Conservation (phyloP, 2,329 filamentous ascomycete genomes). For the Venturia effusa region DNA sequence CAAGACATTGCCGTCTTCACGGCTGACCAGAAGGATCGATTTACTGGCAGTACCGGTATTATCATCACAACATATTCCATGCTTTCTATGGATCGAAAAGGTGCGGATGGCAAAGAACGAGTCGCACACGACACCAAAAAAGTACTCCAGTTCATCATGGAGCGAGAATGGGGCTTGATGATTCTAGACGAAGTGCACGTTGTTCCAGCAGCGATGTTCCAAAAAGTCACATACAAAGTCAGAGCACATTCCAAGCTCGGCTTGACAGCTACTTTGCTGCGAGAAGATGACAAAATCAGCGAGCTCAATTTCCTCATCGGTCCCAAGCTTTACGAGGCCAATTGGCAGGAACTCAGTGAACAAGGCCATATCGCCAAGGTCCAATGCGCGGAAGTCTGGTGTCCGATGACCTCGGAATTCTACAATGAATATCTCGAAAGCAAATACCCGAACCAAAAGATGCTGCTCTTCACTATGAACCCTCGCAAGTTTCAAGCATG, state of each 20-base stretch:
- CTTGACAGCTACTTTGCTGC: slow-evolving; percentile 81
- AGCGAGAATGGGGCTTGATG: slow-evolving; percentile 93
- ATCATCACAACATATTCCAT: slow-evolving; percentile 98
- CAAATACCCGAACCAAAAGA: slow-evolving; percentile 51
- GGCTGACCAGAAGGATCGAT: slow-evolving; percentile 77
- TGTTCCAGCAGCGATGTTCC: slow-evolving; percentile 91
- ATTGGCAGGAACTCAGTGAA: slow-evolving; percentile 97
- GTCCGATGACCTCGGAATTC: slow-evolving; percentile 97
- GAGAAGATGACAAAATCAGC: slow-evolving; percentile 97
- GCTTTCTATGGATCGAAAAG: slow-evolving; percentile 58
- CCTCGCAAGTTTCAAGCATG: slow-evolving; percentile 94
- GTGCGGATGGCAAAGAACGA: slow-evolving; percentile 46
- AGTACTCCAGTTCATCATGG: slow-evolving; percentile 90
- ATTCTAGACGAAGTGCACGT: slow-evolving; percentile 97
- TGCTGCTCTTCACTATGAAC: slow-evolving; percentile 89
- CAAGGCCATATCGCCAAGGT: slow-evolving; percentile 95
- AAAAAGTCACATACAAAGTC: slow-evolving; percentile 84
- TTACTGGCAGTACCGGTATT: slow-evolving; percentile 83
- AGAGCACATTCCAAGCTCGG: slow-evolving; percentile 94
- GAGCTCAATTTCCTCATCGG: slow-evolving; percentile 96
- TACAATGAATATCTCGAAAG: slow-evolving; percentile 81
- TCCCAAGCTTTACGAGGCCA: slow-evolving; percentile 94
- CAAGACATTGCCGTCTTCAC: slow-evolving; percentile 93
- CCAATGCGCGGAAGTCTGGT: slow-evolving; percentile 98
- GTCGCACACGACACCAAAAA: slow-evolving; percentile 88